Base-by-base conservation (phyloP, 768 basidiomycete species). In the Tylopilus intermedius region DNA sequence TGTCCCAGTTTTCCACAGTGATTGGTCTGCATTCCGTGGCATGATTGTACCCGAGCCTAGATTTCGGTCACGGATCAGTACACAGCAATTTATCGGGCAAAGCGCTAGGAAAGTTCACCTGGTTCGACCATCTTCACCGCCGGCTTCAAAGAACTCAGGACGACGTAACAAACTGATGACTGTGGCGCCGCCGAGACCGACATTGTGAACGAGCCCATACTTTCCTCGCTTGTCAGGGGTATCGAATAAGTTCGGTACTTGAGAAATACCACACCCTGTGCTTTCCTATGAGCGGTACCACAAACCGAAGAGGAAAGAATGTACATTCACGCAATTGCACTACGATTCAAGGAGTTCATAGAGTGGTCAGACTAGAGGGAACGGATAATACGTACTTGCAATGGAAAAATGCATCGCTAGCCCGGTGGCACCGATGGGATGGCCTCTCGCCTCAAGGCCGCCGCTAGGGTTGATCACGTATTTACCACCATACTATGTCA, bases 401-500 rank as follows among this genome's bases (percentile, higher is more conserved):
- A 29, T 29, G 29, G 29, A 29, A 8, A 29, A 29, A 29, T 29
- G 29, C 29, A 29, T 29, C 29, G 5, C 29, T 5, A 29, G 4
- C 29, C 29, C 29, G 8, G 29, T 29, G 4, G 29, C 29, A 5
- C 8, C 29, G 29, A 29, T 29, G 8, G 29, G 29, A 29, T 29
- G 29, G 2, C 29, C 29, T 89, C 29, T 29, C 8, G 8, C 29
- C 29, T 29, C 29, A 29, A 29, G 29, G 29, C 29, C 88, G 18
- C 90, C 87, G 45, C 85, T 86, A 0, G 89, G 86, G 59, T 91
- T 91, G 44, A 92, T 70, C 9, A 92, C 87, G 45, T 79, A 91
- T 67, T 88, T 88, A 5, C 90, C 89, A n/a, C 87, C 88, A 53
- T 88, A 90, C 85, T 87, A 7, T 8, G 44, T 8, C 58, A 32